Base-by-base conservation (phyloP, 2,329 filamentous ascomycete species). In the Aspergillus floridensis region DNA sequence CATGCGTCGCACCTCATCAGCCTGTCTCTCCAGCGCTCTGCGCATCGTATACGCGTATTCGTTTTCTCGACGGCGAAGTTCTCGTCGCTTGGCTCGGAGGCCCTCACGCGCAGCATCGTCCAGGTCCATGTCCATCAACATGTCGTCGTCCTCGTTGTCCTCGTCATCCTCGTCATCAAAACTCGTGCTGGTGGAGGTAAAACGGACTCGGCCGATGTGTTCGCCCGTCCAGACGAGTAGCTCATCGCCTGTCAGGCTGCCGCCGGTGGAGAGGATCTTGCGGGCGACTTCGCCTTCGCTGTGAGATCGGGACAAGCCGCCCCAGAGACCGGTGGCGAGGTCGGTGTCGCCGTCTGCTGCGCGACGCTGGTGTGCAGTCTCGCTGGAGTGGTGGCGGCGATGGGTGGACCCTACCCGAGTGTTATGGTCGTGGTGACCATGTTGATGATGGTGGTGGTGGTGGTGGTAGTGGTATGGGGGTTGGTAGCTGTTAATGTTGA, bases 201-300 rank as follows among this genome's bases (percentile, higher is more conserved):
- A 90, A 57, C 78, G 81, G 21, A 96, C 74, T 59, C 95, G 80
- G 0, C 92, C 93, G 50, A 96, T 78, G 63, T 87, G 88, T 59
- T 96, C 92, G 19, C 92, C 93, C 0, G 92, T 96, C 92, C 92
- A 96, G 50, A 96, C 81, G 4, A 96, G 74, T 12, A 97, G 75
- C 66, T 93, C 88, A 68, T 92, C 87, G 53, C 84, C 75, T 26
- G 63, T 70, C 51, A 79, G 68, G 49, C 75, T 76, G 5, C 68
- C 69, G 26, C 76, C 75, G 50, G 84, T 88, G 2, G 90, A 88
- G 2, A 93, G 66, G 48, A 96, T 85, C 72, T 96, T 96, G 65
- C 92, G 85, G 4, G 89, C 91, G 60, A 95, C 88, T 65, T 95
- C 92, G 56, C 81, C 49, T 79, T 82, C 12, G 77, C 80, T 79